Base-by-base conservation (phyloP, 495 filamentous ascomycete genomes). In the Apodospora peruviana region DNA sequence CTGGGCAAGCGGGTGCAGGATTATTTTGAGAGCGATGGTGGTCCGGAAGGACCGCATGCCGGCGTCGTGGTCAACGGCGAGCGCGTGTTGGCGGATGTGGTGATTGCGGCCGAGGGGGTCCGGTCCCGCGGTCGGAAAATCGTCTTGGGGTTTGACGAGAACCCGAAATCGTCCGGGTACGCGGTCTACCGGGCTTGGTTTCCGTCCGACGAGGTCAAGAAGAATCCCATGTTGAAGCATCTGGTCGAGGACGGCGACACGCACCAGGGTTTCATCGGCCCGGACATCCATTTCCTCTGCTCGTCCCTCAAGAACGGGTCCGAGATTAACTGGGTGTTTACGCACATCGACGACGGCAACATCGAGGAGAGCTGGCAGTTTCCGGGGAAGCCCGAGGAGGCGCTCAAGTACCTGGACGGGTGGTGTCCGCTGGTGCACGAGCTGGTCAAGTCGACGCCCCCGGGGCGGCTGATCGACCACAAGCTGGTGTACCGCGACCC, bases 401-500 rank as follows among this genome's bases (percentile, higher is more conserved):
- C 82, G 9, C 66, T 81, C 20, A 74, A 69, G 37, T 67, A 76
- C 16, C 65, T 81, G 0, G 76, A 82, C 29, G 82, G 76, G 32
- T 90, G 84, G 84, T 84, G 86, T 50, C 78, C 80, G 0, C 64
- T 83, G 21, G 71, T 81, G 35, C 75, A 73, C 19, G 74, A 77
- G 32, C 74, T 85, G 23, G 65, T 85, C 8, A 75, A 78, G 32
- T 72, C 74, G 45, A 86, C 83, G 11, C 81, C 81, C 0, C 64
- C 74, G 27, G 68, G 72, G 23, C 62, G 74, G 23, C 55, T 85
- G 20, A 79, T 88, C 32, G 82, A 89, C 57, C 86, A 80, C 77
- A 86, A 88, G 56, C 71, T 89, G 0, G 77, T 88, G 2, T 86
- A 82, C 60, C 75, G 86, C 39, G 83, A 87, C 51, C 83, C 84